Evolutionary conservation across 2,329 filamentous ascomycete genomes (phyloP).

Genomic region (Fusarium tricinctum): DNA sequence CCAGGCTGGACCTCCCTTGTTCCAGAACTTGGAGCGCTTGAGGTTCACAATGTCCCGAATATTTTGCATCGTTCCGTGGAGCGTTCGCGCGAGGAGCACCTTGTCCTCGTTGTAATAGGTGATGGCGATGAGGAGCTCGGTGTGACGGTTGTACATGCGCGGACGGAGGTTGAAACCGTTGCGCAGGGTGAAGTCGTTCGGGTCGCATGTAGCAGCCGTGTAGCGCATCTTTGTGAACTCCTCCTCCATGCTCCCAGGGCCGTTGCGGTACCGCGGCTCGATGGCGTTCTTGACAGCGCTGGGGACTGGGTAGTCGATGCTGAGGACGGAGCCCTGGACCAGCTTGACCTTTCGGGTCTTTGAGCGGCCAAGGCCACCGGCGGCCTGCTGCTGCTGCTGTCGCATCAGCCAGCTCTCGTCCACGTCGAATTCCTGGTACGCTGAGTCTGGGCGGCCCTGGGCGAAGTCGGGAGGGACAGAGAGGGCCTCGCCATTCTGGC

Average conservation of each 20-base stretch:
- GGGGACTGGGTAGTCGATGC: slow-evolving; percentile 47
- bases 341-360: slow-evolving; percentile 47
- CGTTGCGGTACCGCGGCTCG: slow-evolving; percentile 41
- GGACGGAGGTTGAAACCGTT: slow-evolving; percentile 48
- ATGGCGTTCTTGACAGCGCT: slow-evolving; percentile 48
- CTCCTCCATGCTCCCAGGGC: slow-evolving; percentile 38
- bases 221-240: slow-evolving; percentile 48
- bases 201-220: slow-evolving; percentile 47
- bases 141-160: slow-evolving; percentile 48
- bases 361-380: slow-evolving; percentile 42
- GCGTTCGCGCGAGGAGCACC: slow-evolving; percentile 46
- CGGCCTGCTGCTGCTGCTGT: slow-evolving; percentile 38
- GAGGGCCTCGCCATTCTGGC: slow-evolving; percentile 27
- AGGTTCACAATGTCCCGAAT: slow-evolving; percentile 47
- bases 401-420: slow-evolving; percentile 48
- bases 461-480: slow-evolving; percentile 35
- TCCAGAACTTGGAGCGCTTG: slow-evolving; percentile 48
- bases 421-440: slow-evolving; percentile 38
- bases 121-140: slow-evolving; percentile 46
- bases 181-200: slow-evolving; percentile 46
- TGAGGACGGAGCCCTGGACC: slow-evolving; percentile 46
- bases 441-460: slow-evolving; percentile 41
- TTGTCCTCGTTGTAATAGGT: slow-evolving; percentile 49
- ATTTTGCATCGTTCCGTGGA: slow-evolving; percentile 47
- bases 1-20: slow-evolving; percentile 47